A percentile compares a stretch with the other conserved stretches of the same genome.
Evolutionary conservation across 768 basidiomycete genomes (phyloP).

Genomic region (Phlegmacium glaucopus): DNA sequence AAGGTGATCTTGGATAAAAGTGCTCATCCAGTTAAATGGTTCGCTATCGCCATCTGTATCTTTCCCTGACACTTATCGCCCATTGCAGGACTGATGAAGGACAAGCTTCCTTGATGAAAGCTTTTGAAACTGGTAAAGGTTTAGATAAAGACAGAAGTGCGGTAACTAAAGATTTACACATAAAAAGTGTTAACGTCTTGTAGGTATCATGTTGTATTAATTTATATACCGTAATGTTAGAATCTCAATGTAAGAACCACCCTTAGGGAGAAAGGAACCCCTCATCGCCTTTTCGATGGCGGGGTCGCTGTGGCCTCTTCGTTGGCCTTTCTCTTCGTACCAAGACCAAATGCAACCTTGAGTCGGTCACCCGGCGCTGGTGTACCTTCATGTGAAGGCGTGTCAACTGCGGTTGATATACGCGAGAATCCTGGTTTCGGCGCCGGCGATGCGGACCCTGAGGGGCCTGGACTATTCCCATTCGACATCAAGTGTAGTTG

Average conservation of each 20-base stretch:
- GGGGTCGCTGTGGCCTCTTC: constrained; percentile 69
- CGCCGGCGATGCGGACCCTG: constrained; percentile 56
- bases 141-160: constrained; percentile 72
- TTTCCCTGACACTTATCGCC: background rate
- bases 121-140: constrained; percentile 67
- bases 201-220: constrained; percentile 34
- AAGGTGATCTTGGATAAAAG: constrained; percentile 80
- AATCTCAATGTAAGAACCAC: constrained; percentile 1
- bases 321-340: constrained; percentile 74
- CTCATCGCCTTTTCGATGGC: constrained; percentile 54
- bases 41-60: background rate
- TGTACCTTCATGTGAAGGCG: constrained; percentile 50
- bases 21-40: constrained; percentile 84
- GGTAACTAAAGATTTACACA: constrained; percentile 69
- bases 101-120: constrained; percentile 69
- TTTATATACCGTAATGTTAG: constrained; percentile 3
- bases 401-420: constrained; percentile 58
- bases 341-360: constrained; percentile 76
- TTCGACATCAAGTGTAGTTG: constrained; percentile 36
- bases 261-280: background rate
- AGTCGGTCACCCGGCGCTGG: constrained; percentile 63
- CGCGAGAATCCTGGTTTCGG: constrained; percentile 76
- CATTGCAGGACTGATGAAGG: constrained; percentile 76
- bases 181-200: constrained; percentile 66
- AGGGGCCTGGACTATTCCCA: constrained; percentile 45